A percentile compares a stretch with the other conserved stretches of the same genome.
Evolutionary conservation across 768 basidiomycete species (phyloP).

Genomic region (Phylloporus sp.): DNA sequence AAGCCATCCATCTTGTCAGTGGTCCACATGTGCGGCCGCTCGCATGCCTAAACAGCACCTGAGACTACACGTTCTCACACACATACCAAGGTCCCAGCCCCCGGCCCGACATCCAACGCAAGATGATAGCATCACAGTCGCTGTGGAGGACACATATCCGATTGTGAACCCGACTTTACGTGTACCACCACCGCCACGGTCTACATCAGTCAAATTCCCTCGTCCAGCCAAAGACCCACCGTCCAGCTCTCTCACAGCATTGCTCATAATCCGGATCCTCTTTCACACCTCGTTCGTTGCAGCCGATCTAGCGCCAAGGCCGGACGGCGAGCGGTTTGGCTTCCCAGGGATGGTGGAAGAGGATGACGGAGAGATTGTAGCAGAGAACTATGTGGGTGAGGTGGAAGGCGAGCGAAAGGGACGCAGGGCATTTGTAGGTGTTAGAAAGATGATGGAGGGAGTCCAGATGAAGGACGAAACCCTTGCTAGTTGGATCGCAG

Average conservation of each 20-base stretch:
- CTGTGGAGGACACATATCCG: conserved; percentile 56
- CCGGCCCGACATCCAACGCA: conserved; percentile 62
- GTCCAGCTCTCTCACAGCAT: conserved; percentile 71
- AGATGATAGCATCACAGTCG: conserved; percentile 69
- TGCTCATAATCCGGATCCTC: conserved; percentile 79
- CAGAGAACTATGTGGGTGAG: conserved; percentile 38
- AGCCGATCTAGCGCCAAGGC: conserved; percentile 58
- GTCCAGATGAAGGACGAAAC: conserved; percentile 64
- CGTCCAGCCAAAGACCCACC: conserved; percentile 62
- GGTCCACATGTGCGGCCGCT: conserved; percentile 62
- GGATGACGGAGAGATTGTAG: conserved; percentile 59
- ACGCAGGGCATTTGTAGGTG: conserved; percentile 63
- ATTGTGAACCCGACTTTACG: conserved; percentile 60
- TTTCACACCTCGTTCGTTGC: conserved; percentile 78
- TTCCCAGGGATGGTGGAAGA: conserved; percentile 83
- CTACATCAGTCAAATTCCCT: conserved; percentile 54
- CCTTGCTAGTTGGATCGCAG: conserved; percentile 55
- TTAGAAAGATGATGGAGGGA: conserved; percentile 56
- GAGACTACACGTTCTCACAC: conserved; percentile 71
- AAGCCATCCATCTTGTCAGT: conserved; percentile 55
- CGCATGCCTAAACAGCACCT: conserved; percentile 47
- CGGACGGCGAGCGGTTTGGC: conserved; percentile 83
- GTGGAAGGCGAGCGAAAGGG: conserved; percentile 70
- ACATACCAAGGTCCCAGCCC: conserved; percentile 60
- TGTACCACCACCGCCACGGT: conserved; percentile 67